These are phyloP conservation scores for Gynochthodes officinalis DNA, from an alignment of 257 asterid genomes.

Conservation along the genomic window DNA sequence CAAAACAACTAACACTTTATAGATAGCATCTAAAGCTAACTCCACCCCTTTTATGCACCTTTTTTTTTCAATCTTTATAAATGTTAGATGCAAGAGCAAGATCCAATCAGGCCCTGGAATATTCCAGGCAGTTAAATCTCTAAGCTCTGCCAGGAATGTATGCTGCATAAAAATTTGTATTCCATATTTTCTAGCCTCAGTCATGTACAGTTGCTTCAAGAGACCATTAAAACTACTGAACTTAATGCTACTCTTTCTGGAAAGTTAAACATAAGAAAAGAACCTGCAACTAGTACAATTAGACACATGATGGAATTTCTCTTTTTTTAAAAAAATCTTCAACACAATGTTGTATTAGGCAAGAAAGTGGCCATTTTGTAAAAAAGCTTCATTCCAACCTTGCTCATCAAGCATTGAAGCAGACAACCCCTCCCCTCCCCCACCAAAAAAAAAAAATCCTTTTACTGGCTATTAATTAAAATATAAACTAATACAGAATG, in stretches of 20 bases:
- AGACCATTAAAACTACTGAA: background rate
- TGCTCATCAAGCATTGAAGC: background rate
- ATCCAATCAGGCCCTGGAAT: background rate
- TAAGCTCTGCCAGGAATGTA: background rate
- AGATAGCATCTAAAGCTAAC: background rate
- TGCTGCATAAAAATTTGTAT: background rate
- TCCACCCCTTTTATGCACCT: background rate
- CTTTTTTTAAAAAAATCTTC: background rate
- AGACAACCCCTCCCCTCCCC: too few species aligned
- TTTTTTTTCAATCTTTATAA: background rate
- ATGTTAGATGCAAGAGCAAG: background rate
- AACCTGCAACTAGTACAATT: background rate
- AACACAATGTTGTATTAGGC: background rate
- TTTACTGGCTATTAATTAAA: background rate
- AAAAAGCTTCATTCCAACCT: background rate
- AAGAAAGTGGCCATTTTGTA: background rate
- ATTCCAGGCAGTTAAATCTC: background rate
- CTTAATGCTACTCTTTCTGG: background rate
- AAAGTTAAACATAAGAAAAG: background rate
- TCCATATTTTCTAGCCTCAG: background rate
- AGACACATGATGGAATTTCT: background rate
- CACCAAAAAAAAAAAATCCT: background rate
- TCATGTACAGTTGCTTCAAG: background rate
- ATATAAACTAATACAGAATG: background rate
- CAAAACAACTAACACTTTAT: background rate